Base-by-base conservation (phyloP, 306 rosid species). In the Medicago arabica region DNA sequence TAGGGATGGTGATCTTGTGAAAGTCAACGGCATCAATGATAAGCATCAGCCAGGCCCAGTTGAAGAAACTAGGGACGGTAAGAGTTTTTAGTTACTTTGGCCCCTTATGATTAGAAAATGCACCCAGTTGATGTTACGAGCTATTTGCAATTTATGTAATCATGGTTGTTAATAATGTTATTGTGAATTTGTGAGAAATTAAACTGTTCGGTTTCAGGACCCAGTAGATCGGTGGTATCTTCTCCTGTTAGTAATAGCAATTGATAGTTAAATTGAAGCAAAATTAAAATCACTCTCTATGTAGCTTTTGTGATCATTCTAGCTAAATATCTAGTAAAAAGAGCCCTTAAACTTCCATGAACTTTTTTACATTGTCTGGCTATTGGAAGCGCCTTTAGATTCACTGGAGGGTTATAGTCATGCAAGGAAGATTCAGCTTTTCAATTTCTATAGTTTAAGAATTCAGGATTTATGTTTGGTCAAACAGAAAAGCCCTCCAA, bases 61-160 rank as follows among this genome's bases (percentile, higher is more conserved):
- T 7, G 89, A 76, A 82, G 87, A 76, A 84, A 74, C 71, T 68
- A 25, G 12, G 73, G 82, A 75, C 68, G 88, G 93, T 87, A 63
- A 71, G 76, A 21, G 10, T 57, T 81, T 43, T 78, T 57, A 8
- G 44, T 53, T 34, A 64, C 53, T 60, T 79, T 67, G 77, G 71
- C 71, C 50, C 55, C 85, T 59, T 72, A 9, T 61, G 46, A 54
- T 59, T 40, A 17, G n/a, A 74, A 68, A 78, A 31, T 8, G 28
- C 50, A n/a, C 58, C 13, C 4, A 1, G 69, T 38, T 51, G 71
- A 43, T 68, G 69, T 67, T 64, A 41, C 46, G 57, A 18, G 41
- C 18, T 63, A 54, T 65, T 64, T 69, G 69, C 69, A 75, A 49
- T 72, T 41, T 69, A 14, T 13, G n/a, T 69, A 46, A 39, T 51